Conservation (phyloP, 2,329 filamentous ascomycete species). For the Samsoniella hepiali region DNA sequence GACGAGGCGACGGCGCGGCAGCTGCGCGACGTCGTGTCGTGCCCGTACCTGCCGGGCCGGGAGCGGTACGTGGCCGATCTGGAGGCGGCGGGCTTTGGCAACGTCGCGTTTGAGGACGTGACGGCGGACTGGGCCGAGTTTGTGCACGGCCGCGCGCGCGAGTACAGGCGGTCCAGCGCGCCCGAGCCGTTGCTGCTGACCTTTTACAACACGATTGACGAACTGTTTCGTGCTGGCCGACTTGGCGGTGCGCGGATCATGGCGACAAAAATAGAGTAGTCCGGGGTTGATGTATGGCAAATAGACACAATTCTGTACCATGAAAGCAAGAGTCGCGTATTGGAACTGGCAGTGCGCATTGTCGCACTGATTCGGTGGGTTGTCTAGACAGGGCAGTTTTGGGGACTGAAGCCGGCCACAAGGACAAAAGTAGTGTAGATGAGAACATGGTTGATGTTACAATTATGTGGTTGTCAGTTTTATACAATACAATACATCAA, state of each 20-base stretch:
- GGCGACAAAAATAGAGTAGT: constrained; percentile 4
- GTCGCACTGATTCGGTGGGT: too few relatives aligned
- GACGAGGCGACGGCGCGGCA: constrained; percentile 6
- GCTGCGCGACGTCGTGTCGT: constrained; percentile 21
- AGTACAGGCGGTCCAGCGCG: constrained; percentile 15
- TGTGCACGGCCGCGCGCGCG: constrained; percentile 21
- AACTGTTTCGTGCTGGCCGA: constrained; percentile 19
- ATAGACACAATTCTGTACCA: too few relatives aligned
- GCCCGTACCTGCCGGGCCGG: constrained; percentile 21
- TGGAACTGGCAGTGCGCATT: too few relatives aligned
- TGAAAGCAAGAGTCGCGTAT: too few relatives aligned
- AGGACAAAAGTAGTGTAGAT: too few relatives aligned
- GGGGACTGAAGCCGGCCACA: too few relatives aligned
- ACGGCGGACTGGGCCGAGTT: constrained; percentile 21
- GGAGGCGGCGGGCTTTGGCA: constrained; percentile 21
- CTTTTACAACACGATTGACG: constrained; percentile 22
- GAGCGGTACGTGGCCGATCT: constrained; percentile 20
- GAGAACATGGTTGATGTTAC: too few relatives aligned
- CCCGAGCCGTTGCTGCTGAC: constrained; percentile 17
- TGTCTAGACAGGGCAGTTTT: too few relatives aligned
- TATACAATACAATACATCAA: too few relatives aligned
- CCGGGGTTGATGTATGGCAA: too few relatives aligned
- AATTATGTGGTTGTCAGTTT: too few relatives aligned
- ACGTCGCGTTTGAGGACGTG: constrained; percentile 21
- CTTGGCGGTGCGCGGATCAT: constrained; percentile 21